These are phyloP conservation scores for Fusarium humuli DNA, from an alignment of 2,329 filamentous ascomycete genomes.

Conservation along the genomic window DNA sequence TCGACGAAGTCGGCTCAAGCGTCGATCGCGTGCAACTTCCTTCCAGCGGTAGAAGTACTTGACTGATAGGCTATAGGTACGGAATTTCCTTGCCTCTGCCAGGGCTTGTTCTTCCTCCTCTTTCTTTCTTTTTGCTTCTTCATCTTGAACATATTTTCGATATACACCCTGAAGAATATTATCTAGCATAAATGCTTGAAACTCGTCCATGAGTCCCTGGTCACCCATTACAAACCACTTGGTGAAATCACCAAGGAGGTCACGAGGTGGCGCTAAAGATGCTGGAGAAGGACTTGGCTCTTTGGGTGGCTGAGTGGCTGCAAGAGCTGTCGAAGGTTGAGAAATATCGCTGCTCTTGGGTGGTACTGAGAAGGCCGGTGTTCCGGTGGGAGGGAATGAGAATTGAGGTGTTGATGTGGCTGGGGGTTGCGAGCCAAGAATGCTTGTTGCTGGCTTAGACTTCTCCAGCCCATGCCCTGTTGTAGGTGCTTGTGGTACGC, in stretches of 20 bases:
- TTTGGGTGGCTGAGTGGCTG: constrained; percentile 9
- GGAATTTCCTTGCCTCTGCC: constrained; percentile 61
- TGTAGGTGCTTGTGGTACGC: constrained; percentile 1
- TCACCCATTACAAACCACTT: constrained; percentile 68
- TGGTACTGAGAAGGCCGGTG: constrained; percentile 6
- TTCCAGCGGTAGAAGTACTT: constrained; percentile 70
- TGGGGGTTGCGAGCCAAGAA: constrained; percentile 1
- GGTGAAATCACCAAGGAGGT: constrained; percentile 62
- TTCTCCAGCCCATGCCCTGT: constrained; percentile 1
- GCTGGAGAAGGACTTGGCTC: constrained; percentile 16
- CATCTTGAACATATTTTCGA: constrained; percentile 54
- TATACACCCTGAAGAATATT: constrained; percentile 59
- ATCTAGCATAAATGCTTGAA: constrained; percentile 60
- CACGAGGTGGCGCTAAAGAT: constrained; percentile 46
- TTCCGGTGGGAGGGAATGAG: constrained; percentile 15
- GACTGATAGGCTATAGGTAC: constrained; percentile 61
- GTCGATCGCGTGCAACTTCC: constrained; percentile 59
- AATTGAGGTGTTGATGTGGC: constrained; percentile 19
- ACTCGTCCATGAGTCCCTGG: constrained; percentile 63
- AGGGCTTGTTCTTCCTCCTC: constrained; percentile 63
- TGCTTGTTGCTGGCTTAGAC: constrained; percentile 3
- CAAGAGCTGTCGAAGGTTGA: constrained; percentile 7
- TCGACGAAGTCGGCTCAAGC: constrained; percentile 62
- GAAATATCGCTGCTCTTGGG: neutral
- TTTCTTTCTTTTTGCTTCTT: constrained; percentile 55